Evolutionary conservation across 192 early-diverging fungal genomes (phyloP), one percentile per base, ranked within the genome.

Genomic region (Pilobolus umbonatus): DNA sequence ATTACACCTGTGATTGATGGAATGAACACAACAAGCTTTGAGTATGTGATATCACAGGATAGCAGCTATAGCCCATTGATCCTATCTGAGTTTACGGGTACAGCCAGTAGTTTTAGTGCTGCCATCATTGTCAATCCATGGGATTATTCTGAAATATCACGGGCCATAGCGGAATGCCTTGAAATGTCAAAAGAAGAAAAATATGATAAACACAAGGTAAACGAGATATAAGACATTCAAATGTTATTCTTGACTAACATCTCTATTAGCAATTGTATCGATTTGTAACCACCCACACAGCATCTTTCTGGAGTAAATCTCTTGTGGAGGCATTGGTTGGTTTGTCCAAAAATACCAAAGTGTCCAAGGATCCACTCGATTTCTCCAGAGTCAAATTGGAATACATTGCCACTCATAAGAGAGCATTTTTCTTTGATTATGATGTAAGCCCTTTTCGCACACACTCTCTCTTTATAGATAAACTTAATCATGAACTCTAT

Each of bases 1-100:
- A 95, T 95, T 61, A 97, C 95, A 0, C 80, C 85, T 29, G 81
- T 96, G 15, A 85, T 94, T 26, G 97, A 99, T 64, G 97, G 95
- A 17, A 98, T 99, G 97, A 98, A 98, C 67, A 96, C 95, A 0
- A 91, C 90, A 12, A 89, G 87, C 43, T 88, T 95, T 56, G 94
- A 97, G 71, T 97, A 86, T 68, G 86, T 95, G 9, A 87, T 97
- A 26, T 93, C 91, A 71, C 95, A 98, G 72, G 74, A 87, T 17
- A 87, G 91, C 56, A 87, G 88, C 60, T 78, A 90, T 55, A 88
- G 87, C 21, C 89, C 93, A 24, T 72, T 99, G 59, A 90, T 99
- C 35, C 69, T 99, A 44, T 92, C 89, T 55, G 95, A 99, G 71
- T 99, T 99, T 67, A 93, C 97, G 7, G 97, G 97, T 26, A 95